Conservation (phyloP, 257 asterid genomes). For the Solanum habrochaites region DNA sequence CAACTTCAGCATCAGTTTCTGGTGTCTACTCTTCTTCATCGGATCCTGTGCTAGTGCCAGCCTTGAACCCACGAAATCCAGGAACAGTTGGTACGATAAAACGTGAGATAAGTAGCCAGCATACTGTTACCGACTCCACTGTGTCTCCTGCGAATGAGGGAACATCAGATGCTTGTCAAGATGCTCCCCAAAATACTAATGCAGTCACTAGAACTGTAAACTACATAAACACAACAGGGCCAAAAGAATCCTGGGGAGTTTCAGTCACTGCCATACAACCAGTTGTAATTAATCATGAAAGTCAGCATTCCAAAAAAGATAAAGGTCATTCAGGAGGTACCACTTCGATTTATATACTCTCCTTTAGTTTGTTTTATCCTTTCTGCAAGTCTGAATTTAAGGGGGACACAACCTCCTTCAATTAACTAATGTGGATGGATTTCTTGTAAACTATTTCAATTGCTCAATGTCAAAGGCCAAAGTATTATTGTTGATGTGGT, state of each 20-base stretch:
- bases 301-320: constrained; percentile 14
- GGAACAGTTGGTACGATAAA: constrained; percentile 27
- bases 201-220: constrained; percentile 14
- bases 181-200: constrained; percentile 1
- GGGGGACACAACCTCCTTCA: not conserved
- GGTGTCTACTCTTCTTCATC: constrained; percentile 40
- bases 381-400: not conserved
- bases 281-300: constrained; percentile 13
- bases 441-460: not conserved
- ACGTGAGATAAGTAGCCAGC: constrained; percentile 32
- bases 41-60: constrained; percentile 40
- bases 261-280: constrained; percentile 11
- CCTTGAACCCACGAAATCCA: constrained; percentile 22
- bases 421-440: not conserved
- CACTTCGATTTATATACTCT: not conserved
- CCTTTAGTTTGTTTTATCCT: not conserved
- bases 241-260: constrained; percentile 10
- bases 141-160: constrained; percentile 1
- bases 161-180: constrained; percentile 11
- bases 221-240: constrained; percentile 1
- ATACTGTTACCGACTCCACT: constrained; percentile 12
- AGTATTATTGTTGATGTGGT: not conserved
- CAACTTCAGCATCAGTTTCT: constrained; percentile 13
- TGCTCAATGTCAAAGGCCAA: not conserved
- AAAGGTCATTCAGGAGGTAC: constrained; percentile 25